A percentile compares a stretch with the other conserved stretches of the same genome.
These are phyloP conservation scores for Termitomyces titanicus DNA, from an alignment of 768 basidiomycete genomes.

Conservation along the genomic window DNA sequence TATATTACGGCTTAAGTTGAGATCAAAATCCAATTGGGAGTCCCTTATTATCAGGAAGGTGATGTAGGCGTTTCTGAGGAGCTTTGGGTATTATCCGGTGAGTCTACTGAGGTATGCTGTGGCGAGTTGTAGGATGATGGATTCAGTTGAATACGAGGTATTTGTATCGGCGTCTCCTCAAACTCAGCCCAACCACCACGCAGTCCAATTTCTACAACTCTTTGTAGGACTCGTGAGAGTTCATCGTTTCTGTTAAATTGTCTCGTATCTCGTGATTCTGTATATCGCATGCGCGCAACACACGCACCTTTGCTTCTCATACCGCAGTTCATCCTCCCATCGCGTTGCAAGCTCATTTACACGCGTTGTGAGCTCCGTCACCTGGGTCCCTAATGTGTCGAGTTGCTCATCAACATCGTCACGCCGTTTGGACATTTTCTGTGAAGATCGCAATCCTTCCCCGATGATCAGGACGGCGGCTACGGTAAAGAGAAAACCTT, in stretches of 20 bases:
- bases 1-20: neutral
- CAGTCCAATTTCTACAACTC: conserved; percentile 66
- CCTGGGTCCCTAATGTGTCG: conserved; percentile 46
- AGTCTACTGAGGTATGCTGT: conserved; percentile 2
- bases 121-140: neutral
- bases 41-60: neutral
- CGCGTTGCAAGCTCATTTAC: conserved; percentile 35
- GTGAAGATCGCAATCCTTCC: conserved; percentile 72
- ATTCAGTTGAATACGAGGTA: conserved; percentile 15
- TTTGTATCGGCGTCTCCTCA: conserved; percentile 51
- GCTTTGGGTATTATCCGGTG: conserved; percentile 10
- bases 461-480: conserved; percentile 71
- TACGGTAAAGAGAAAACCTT: conserved; percentile 80
- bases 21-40: neutral
- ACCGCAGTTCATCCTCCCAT: conserved; percentile 42
- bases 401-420: conserved; percentile 71
- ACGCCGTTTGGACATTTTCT: conserved; percentile 66
- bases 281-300: conserved; percentile 1
- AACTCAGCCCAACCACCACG: conserved; percentile 65
- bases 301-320: conserved; percentile 44
- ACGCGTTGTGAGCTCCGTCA: conserved; percentile 43
- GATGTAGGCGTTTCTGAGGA: conserved; percentile 3
- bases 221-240: conserved; percentile 59
- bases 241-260: conserved; percentile 52
- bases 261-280: neutral